Conservation (phyloP, 345 rosid genomes). For the Tarenaya hassleriana region DNA sequence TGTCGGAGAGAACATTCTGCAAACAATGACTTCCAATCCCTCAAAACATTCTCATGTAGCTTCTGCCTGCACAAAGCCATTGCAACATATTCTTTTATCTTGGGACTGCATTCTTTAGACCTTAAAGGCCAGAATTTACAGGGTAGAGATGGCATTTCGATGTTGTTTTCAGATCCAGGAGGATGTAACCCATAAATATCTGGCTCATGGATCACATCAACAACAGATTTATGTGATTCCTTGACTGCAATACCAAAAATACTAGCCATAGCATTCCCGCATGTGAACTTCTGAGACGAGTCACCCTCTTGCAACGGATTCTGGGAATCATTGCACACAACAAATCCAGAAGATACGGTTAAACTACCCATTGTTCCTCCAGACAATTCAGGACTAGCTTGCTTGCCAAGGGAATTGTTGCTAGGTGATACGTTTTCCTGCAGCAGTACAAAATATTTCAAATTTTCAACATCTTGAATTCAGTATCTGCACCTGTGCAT, state of each 20-base stretch:
- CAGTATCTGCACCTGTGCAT: conserved; percentile 17
- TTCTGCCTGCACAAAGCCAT: conserved; percentile 72
- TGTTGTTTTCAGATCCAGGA: conserved; percentile 56
- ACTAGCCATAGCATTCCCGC: conserved; percentile 34
- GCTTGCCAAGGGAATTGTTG: conserved; percentile 18
- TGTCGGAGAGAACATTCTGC: conserved; percentile 35
- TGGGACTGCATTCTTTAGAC: conserved; percentile 33
- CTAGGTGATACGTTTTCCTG: conserved; percentile 37
- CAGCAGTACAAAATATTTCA: conserved; percentile 20
- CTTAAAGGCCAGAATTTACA: conserved; percentile 39
- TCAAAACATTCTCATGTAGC: conserved; percentile 60
- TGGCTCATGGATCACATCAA: conserved; percentile 30
- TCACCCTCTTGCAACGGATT: conserved; percentile 26
- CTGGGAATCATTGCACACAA: conserved; percentile 25
- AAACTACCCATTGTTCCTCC: conserved; percentile 27
- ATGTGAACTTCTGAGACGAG: conserved; percentile 20
- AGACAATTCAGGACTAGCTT: conserved; percentile 14
- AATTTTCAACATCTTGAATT: conserved; percentile 19
- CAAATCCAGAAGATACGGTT: conserved; percentile 19
- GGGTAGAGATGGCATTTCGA: conserved; percentile 28
- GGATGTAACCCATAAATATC: conserved; percentile 53
- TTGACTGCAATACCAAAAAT: conserved; percentile 40
- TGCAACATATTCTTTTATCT: conserved; percentile 53
- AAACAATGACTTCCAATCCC: conserved; percentile 52
- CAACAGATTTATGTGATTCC: conserved; percentile 28